Conservation (phyloP, 345 rosid genomes). For the Schrenkiella parvula region DNA sequence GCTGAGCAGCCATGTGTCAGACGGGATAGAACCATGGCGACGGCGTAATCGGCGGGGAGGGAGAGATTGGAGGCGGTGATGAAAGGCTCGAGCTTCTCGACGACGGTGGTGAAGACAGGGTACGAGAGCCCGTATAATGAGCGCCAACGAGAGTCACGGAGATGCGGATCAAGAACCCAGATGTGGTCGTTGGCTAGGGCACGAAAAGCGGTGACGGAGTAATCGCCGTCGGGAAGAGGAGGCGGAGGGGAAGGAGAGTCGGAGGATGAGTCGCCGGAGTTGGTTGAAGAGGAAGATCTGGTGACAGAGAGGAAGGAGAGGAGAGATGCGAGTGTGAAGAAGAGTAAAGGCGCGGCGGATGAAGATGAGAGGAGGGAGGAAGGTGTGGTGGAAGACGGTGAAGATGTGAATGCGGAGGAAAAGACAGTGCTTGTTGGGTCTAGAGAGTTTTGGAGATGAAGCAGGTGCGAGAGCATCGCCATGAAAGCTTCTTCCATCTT, state of each 20-base stretch:
- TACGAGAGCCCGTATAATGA: conserved; percentile 79
- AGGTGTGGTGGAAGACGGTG: conserved; percentile 37
- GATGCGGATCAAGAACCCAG: conserved; percentile 70
- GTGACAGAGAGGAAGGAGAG: conserved; percentile 46
- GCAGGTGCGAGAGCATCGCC: conserved; percentile 78
- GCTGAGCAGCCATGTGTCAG: conserved; percentile 80
- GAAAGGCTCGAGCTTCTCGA: conserved; percentile 76
- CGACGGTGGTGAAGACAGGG: conserved; percentile 84
- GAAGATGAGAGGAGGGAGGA: conserved; percentile 47
- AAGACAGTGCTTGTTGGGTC: conserved; percentile 65
- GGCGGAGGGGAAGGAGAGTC: conserved; percentile 39
- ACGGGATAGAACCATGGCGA: conserved; percentile 90
- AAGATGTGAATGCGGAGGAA: conserved; percentile 43
- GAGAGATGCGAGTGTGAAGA: conserved; percentile 51
- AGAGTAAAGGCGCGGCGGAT: conserved; percentile 48
- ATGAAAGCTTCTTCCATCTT: conserved; percentile 78
- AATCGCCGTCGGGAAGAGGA: conserved; percentile 47
- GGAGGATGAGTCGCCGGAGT: conserved; percentile 25
- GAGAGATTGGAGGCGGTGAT: conserved; percentile 84
- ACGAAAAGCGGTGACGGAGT: conserved; percentile 77
- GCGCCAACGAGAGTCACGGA: conserved; percentile 82
- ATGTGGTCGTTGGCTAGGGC: conserved; percentile 84
- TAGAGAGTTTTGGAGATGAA: conserved; percentile 80
- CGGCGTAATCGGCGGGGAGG: conserved; percentile 89
- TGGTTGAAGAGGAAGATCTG: conserved; percentile 27